These are phyloP conservation scores for Agrocybe chaxingu DNA, from an alignment of 768 basidiomycete species.

Conservation along the genomic window DNA sequence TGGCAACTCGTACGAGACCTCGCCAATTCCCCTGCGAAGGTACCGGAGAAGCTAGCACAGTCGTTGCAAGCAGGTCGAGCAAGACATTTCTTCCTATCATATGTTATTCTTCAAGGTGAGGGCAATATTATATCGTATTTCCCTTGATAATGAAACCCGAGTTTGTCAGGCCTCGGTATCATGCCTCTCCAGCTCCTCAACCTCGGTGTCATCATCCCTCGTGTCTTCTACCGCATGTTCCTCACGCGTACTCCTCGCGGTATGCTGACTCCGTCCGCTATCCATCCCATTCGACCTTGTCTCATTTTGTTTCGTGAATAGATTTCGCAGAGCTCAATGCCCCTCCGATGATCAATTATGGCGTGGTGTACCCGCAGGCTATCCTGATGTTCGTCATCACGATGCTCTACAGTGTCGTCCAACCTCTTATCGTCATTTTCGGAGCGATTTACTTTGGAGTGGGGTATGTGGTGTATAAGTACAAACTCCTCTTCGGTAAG, in stretches of 20 bases:
- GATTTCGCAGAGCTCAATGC: conserved; percentile 97
- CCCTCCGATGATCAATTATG: conserved; percentile 98
- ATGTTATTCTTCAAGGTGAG: conserved; percentile 79
- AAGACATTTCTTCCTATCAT: conserved; percentile 82
- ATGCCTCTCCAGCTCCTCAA: conserved; percentile 97
- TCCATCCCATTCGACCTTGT: not conserved
- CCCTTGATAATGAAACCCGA: conserved; percentile 4
- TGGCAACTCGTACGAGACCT: conserved; percentile 90
- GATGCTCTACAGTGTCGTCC: conserved; percentile 91
- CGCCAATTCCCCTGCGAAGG: conserved; percentile 89
- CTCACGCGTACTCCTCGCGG: conserved; percentile 90
- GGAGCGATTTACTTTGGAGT: conserved; percentile 96
- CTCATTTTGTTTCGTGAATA: conserved; percentile 24
- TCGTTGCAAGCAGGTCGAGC: conserved; percentile 78
- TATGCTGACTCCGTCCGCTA: conserved; percentile 23
- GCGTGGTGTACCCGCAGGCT: conserved; percentile 94
- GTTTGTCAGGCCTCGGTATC: conserved; percentile 69
- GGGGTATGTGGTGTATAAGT: conserved; percentile 96
- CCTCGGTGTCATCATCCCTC: conserved; percentile 82
- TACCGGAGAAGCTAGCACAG: conserved; percentile 87
- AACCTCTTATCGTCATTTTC: conserved; percentile 92
- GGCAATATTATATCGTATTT: not conserved
- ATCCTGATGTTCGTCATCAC: conserved; percentile 96
- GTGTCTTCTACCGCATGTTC: conserved; percentile 70
- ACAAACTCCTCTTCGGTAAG: conserved; percentile 92